Conservation (phyloP, 768 basidiomycete genomes). For the Boletus reticulatus region DNA sequence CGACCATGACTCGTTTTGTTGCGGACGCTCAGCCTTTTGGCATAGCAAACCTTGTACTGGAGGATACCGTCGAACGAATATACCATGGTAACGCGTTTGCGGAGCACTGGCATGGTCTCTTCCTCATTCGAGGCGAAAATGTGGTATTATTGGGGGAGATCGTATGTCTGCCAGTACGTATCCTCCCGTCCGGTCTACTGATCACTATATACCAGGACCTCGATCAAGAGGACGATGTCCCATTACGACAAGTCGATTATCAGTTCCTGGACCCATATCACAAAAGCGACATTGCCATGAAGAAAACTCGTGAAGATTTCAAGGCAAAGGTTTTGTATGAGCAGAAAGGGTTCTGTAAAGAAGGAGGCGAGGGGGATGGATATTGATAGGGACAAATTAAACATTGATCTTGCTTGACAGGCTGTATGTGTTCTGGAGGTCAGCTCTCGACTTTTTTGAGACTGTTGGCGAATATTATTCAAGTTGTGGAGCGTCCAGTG, state of each 20-base stretch:
- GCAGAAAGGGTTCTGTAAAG: constrained; percentile 88
- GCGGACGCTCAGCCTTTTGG: constrained; percentile 3
- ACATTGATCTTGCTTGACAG: constrained; percentile 11
- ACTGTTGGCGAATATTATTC: constrained; percentile 8
- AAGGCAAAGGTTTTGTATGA: constrained; percentile 82
- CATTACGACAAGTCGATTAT: constrained; percentile 73
- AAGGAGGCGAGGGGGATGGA: constrained; percentile 95
- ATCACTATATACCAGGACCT: constrained; percentile 60
- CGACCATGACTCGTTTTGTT: not conserved
- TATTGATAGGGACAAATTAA: constrained; percentile 48
- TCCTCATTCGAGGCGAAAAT: constrained; percentile 96
- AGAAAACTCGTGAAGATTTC: constrained; percentile 77
- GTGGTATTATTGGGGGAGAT: constrained; percentile 97
- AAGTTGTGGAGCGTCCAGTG: constrained; percentile 5
- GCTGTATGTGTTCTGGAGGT: not conserved
- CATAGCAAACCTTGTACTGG: constrained; percentile 93
- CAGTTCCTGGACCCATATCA: constrained; percentile 67
- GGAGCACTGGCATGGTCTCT: constrained; percentile 84
- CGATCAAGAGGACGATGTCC: constrained; percentile 88
- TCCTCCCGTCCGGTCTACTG: constrained; percentile 1
- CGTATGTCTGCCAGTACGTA: constrained; percentile 48
- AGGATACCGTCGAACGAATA: constrained; percentile 94
- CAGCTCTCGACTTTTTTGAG: not conserved
- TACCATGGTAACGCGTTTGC: constrained; percentile 87
- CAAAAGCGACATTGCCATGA: constrained; percentile 66